Evolutionary conservation across 305 asterid genomes (phyloP), one percentile per base, ranked within the genome.

Genomic region (Fraxinus baroniana): DNA sequence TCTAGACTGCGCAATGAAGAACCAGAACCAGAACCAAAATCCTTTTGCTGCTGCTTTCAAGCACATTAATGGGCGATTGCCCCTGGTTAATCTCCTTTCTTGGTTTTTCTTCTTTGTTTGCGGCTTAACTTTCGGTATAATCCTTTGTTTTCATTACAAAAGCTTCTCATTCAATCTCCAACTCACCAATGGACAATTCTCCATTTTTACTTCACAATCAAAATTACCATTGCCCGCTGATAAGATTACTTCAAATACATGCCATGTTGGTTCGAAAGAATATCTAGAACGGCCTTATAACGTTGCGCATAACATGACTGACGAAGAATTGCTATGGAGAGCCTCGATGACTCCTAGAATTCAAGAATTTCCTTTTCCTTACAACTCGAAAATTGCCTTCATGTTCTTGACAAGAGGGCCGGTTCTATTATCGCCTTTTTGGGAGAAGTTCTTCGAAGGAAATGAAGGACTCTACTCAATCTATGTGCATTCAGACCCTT

Each of bases 381-480:
- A 85, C 9, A 90, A 85, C 20, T 94, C 95, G 0, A 95, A 92
- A 81, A 84, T 94, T 2, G 98, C 98, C 5, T 95, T 95, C 88
- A 91, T 95, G 99, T 95, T 93, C 87, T 70, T 95, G 87, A 90
- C 91, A 0, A 83, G 86, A 74, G 97, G 97, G 76, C 88, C 90
- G 74, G 87, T 95, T 82, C 24, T 84, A 6, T 79, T 95, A 71
- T 91, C 98, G 8, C 95, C 97, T 17, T 82, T 95, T 1, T 95
- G 99, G 99, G 98, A 94, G 90, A 86, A 73, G 32, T 94, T 95
- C 86, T 95, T 95, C 17, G 72, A 87, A 76, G 98, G 98, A 32
- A 39, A 93, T 80, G 75, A 80, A 12, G 93, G 95, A 15, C 78
- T 93, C 82, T 94, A 91, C 81, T 81, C 97, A 1, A 80, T 95